These are phyloP conservation scores for Elaeagnus macrophylla DNA, from an alignment of 306 rosid genomes.

Conservation along the genomic window DNA sequence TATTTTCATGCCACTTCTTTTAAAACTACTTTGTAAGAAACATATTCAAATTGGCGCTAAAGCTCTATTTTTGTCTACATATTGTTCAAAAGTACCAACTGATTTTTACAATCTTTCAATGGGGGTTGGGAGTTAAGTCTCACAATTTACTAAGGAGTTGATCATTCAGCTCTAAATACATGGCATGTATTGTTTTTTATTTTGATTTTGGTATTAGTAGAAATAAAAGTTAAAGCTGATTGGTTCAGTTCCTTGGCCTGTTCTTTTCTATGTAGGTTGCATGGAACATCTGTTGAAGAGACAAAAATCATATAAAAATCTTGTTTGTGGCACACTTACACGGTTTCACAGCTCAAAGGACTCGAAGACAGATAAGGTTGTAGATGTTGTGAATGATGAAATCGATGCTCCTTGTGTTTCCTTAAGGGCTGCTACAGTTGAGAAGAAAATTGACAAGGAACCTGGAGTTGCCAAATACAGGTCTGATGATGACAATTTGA, in stretches of 20 bases:
- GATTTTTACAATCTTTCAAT: no score
- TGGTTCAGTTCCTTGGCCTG: not conserved
- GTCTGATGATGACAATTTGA: conserved; percentile 44
- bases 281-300: conserved; percentile 24
- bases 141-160: no score
- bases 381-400: conserved; percentile 27
- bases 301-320: conserved; percentile 34
- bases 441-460: conserved; percentile 26
- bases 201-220: not conserved
- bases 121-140: no score
- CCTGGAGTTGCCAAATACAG: conserved; percentile 26
- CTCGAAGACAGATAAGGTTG: conserved; percentile 41
- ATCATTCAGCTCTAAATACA: no score
- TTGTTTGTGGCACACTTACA: conserved; percentile 31
- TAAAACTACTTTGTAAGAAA: no score
- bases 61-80: no score
- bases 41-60: no score
- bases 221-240: no score
- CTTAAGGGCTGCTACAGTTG: conserved; percentile 25
- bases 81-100: no score
- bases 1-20: no score
- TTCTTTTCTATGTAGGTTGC: conserved; percentile 30
- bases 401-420: conserved; percentile 26
- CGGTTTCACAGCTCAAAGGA: conserved; percentile 47
- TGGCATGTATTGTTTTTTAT: no score